These are phyloP conservation scores for Neckera pumila DNA, from an alignment of 225 moss, liverwort and hornwort genomes.

Conservation along the genomic window DNA sequence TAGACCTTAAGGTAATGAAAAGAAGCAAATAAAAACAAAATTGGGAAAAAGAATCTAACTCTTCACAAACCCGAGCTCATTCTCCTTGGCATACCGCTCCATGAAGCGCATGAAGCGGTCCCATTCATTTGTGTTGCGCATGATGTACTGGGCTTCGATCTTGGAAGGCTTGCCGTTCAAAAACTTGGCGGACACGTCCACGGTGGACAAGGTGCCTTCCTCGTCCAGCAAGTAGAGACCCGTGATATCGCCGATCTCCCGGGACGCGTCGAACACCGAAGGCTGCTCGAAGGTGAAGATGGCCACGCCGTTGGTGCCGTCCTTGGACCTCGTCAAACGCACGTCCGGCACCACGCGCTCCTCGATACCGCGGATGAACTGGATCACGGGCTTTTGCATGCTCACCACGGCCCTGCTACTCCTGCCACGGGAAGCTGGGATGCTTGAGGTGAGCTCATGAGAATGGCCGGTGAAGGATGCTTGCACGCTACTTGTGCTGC, in stretches of 20 bases:
- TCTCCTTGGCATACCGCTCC: slow-evolving; percentile 87
- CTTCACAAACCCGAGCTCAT: slow-evolving; percentile 92
- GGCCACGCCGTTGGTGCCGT: slow-evolving; percentile 82
- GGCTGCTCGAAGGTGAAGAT: slow-evolving; percentile 84
- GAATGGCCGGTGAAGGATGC: slow-evolving; percentile 13
- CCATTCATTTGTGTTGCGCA: slow-evolving; percentile 90
- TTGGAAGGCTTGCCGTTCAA: slow-evolving; percentile 84
- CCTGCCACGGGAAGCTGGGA: background rate
- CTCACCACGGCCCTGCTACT: slow-evolving; percentile 4
- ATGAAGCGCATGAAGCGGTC: slow-evolving; percentile 99
- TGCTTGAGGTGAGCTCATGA: slow-evolving; percentile 14
- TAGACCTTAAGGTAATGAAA: background rate
- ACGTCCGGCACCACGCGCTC: slow-evolving; percentile 83
- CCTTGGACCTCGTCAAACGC: slow-evolving; percentile 71
- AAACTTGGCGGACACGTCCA: slow-evolving; percentile 94
- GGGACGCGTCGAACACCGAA: slow-evolving; percentile 84
- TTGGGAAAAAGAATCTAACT: background rate
- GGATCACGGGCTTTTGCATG: slow-evolving; percentile 59
- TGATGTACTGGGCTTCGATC: slow-evolving; percentile 81
- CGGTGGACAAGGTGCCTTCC: slow-evolving; percentile 76
- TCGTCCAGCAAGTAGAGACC: slow-evolving; percentile 93
- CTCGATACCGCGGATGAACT: slow-evolving; percentile 89
- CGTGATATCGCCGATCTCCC: slow-evolving; percentile 94
- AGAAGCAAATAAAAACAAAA: background rate
- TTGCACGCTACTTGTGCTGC: slow-evolving; percentile 19